Conservation (phyloP, 1,284 basidiomycete genomes). For the Sutorius eximius region DNA sequence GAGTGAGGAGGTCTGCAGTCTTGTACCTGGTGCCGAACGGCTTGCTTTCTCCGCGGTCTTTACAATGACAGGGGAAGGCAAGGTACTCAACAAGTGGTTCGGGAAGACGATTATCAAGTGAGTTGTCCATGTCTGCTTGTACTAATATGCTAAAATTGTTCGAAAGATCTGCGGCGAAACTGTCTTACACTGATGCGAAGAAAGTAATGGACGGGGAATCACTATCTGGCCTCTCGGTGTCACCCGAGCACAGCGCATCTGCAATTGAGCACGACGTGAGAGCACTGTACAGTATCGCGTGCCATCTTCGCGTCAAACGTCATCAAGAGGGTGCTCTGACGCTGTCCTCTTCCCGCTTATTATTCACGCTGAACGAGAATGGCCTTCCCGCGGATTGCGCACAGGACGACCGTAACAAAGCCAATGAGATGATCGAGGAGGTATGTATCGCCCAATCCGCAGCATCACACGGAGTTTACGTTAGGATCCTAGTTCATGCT, state of each 20-base stretch:
- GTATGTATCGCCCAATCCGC: constrained; percentile 39
- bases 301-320: constrained; percentile 72
- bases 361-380: constrained; percentile 80
- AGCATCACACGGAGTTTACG: constrained; percentile 2
- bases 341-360: constrained; percentile 71
- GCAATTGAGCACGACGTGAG: constrained; percentile 80
- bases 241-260: constrained; percentile 55
- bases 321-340: constrained; percentile 82
- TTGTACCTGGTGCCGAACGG: constrained; percentile 84
- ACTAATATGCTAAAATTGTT: constrained; percentile 9
- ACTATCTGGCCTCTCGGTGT: constrained; percentile 53
- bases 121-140: constrained; percentile 21
- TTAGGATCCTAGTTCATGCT: constrained; percentile 78
- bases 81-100: constrained; percentile 86
- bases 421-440: constrained; percentile 88
- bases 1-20: constrained; percentile 90
- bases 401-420: constrained; percentile 64
- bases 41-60: constrained; percentile 89
- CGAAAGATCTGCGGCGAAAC: constrained; percentile 77
- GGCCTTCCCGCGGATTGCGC: constrained; percentile 84
- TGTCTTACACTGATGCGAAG: constrained; percentile 84
- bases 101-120: constrained; percentile 91
- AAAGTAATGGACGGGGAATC: constrained; percentile 76
- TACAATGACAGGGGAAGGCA: constrained; percentile 83
- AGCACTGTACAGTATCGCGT: constrained; percentile 66